phyloP scores from a whole-genome alignment of 192 early-diverging fungal species.

The Coemansia sp. region DNA sequence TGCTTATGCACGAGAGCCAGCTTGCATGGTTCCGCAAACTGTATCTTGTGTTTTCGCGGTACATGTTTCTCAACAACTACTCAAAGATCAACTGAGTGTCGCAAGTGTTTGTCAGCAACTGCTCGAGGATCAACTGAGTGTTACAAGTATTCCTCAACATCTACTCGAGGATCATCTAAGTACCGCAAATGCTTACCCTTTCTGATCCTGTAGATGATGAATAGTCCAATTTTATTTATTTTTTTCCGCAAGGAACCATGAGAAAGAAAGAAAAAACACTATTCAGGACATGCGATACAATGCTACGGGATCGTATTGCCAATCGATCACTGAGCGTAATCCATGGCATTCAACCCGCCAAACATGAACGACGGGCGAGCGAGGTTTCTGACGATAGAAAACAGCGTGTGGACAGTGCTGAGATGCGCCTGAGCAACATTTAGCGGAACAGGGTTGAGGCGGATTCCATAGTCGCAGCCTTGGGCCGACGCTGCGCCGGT shows the following conservation, averaged over 20 bases:
- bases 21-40: conserved; percentile 91
- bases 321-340: neutral
- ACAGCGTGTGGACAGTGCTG: neutral
- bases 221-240: neutral
- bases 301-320: neutral
- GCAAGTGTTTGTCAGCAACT: conserved; percentile 68
- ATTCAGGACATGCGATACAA: neutral
- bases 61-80: conserved; percentile 80
- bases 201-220: neutral
- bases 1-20: conserved; percentile 81
- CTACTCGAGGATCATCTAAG: conserved; percentile 38
- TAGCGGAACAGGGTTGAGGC: conserved; percentile 18
- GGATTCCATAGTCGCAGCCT: conserved; percentile 20
- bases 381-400: neutral
- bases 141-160: conserved; percentile 67
- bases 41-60: conserved; percentile 83
- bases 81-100: conserved; percentile 35
- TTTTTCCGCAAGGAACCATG: neutral
- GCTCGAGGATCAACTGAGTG: conserved; percentile 36
- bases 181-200: conserved; percentile 52
- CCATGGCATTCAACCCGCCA: neutral
- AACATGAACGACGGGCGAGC: neutral
- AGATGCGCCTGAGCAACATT: conserved; percentile 10
- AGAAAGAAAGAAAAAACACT: neutral
- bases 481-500: neutral